Base-by-base conservation (phyloP, 305 asterid species). In the Stenogyne calaminthoides region DNA sequence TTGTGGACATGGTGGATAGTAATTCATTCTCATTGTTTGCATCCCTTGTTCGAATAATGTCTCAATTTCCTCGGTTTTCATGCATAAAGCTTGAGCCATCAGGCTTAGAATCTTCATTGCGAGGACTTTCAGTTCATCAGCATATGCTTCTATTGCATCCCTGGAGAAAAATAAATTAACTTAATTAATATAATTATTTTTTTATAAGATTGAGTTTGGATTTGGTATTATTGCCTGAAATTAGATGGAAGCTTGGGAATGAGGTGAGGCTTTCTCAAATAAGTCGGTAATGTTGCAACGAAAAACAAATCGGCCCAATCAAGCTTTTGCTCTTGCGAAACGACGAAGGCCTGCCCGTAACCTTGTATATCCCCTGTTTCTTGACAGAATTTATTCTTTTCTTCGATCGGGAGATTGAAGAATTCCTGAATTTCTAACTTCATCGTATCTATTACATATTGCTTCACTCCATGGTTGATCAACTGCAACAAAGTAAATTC, bases 281-380 rank as follows among this genome's bases (percentile, higher is more conserved):
- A 5, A 32, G 36, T 32, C 2, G 29, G 91, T 6, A 57, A 62
- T 0, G 80, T 76, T 46, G 16, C 5, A 2, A 69, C 5, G 54
- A 7, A 77, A 40, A 87, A 78, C 14, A 81, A 10, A 51, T 87
- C 91, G 67, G 14, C 85, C 91, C 91, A 87, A 0, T 87, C 91
- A n/a, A 87, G 91, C 78, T 84, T 84, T 34, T 87, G 91, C 14
- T 87, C 84, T 62, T 32, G 36, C 7, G 36, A 32, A 32, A 32
- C 36, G 36, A 32, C 36, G 36, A 4, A 32, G 36, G 36, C 36
- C 1, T 32, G 36, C 36, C 36, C 36, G 36, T 32, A 32, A 4
- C 36, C 36, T 1, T 32, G 1, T 32, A 32, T 2, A 32, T 32
- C 36, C 85, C 81, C 36, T 32, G 36, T 6, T 32, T 4, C 36